Conservation (phyloP, 257 asterid species). For the Solanum lycopersicoides region DNA sequence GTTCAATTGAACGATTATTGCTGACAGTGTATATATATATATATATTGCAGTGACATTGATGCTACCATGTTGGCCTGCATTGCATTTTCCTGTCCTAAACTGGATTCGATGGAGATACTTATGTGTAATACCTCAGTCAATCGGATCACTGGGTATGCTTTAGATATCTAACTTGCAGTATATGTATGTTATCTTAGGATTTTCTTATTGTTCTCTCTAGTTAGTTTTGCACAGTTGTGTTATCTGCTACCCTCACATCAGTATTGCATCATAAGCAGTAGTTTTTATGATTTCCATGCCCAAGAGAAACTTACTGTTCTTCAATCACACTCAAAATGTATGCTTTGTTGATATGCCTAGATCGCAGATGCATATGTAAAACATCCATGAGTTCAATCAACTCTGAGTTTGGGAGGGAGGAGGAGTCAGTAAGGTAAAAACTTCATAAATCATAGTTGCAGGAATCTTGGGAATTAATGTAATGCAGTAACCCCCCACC, state of each 20-base stretch:
- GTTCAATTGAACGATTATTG: background rate
- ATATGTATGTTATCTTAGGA: background rate
- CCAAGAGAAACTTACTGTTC: background rate
- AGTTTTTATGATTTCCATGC: background rate
- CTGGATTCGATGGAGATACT: slow-evolving; percentile 71
- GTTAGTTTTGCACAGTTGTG: background rate
- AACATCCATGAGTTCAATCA: background rate
- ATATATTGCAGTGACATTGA: slow-evolving; percentile 68
- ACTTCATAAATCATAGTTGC: background rate
- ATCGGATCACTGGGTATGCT: slow-evolving; percentile 78
- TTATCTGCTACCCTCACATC: background rate
- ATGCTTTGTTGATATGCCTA: background rate
- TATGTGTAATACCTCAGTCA: slow-evolving; percentile 44
- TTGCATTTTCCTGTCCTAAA: slow-evolving; percentile 89
- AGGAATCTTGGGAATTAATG: background rate
- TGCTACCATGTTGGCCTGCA: slow-evolving; percentile 84
- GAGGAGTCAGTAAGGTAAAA: background rate
- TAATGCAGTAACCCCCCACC: background rate
- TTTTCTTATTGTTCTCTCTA: background rate
- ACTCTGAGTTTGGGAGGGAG: background rate
- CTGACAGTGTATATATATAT: background rate
- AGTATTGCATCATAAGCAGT: background rate
- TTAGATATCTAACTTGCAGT: background rate
- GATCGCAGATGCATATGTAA: background rate
- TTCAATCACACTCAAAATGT: background rate